Evolutionary conservation across 1,284 basidiomycete genomes (phyloP).

Genomic region (Leccinum griseonigrum): DNA sequence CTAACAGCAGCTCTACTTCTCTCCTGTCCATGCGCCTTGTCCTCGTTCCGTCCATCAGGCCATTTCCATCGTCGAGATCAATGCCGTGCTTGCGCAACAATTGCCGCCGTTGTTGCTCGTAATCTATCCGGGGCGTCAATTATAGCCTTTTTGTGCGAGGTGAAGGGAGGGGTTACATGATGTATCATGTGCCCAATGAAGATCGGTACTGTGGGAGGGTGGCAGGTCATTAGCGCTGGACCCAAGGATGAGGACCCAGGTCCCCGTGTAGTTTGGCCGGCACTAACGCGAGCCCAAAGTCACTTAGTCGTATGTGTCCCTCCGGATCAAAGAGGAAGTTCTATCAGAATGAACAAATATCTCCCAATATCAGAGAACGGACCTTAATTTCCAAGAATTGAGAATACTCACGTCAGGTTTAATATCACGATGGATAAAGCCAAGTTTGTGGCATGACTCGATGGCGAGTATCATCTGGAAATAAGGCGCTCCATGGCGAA

Average conservation of each 20-base stretch:
- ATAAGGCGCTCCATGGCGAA: constrained; percentile 24
- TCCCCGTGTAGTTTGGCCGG: constrained; percentile 22
- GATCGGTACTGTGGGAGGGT: constrained; percentile 58
- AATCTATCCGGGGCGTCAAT: constrained; percentile 55
- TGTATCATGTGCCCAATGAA: constrained; percentile 92
- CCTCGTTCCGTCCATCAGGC: constrained; percentile 60
- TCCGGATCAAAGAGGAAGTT: constrained; percentile 94
- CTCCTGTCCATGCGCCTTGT: constrained; percentile 75
- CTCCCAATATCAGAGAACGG: constrained; percentile 27
- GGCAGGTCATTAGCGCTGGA: constrained; percentile 21
- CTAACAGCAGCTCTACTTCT: constrained; percentile 79
- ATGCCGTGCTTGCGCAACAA: constrained; percentile 92
- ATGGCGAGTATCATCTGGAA: constrained; percentile 92
- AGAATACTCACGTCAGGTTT: constrained; percentile 77
- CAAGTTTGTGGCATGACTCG: constrained; percentile 90
- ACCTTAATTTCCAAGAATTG: constrained; percentile 32
- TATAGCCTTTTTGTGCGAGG: constrained; percentile 22
- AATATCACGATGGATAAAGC: constrained; percentile 97
- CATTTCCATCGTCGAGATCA: constrained; percentile 81
- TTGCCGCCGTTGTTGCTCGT: constrained; percentile 89
- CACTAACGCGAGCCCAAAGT: constrained; percentile 92
- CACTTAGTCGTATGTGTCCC: constrained; percentile 93
- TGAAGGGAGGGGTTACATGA: constrained; percentile 51
- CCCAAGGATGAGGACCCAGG: constrained; percentile 14
- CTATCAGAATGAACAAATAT: constrained; percentile 43